Base-by-base conservation (phyloP, 306 rosid genomes). In the Lathyrus sativus region DNA sequence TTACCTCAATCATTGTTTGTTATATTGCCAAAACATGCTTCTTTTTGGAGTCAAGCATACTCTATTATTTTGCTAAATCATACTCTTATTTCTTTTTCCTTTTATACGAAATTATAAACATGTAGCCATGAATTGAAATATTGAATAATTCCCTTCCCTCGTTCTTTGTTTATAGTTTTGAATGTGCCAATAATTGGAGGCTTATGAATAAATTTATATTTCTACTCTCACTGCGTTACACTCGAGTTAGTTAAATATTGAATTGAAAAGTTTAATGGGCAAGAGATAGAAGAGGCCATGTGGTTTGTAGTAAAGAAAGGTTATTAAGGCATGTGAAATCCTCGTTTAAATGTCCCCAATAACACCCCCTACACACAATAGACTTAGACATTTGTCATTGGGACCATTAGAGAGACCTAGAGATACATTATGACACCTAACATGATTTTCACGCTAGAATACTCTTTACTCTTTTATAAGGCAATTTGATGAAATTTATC, bases 241-340 rank as follows among this genome's bases (percentile, higher is more conserved):
- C 44, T 11, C 3, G 56, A 26, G 50, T 28, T 42, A 37, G 79
- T 59, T 33, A 53, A 63, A 57, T 1, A 18, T 19, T 24, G 45
- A 49, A 17, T 48, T 53, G 28, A 14, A 62, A 62, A 14, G 60
- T 7, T 35, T 35, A 70, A 46, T 66, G 57, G 35, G 72, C 18
- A 44, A 85, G 65, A 54, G 59, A 75, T 74, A 60, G 17, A 59
- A 70, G 71, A 76, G 61, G 69, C 67, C 96, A 87, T 87, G 89
- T 91, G 95, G 82, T 78, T 80, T 89, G 96, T 89, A 83, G 91
- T 65, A 68, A 75, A 65, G 77, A 62, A 62, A 50, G 86, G 82
- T 67, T 78, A 82, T 78, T 79, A 82, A 81, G 87, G 77, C 96
- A 91, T 79, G 96, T 87, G 96, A 87, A 85, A 82, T 46, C 77